Evolutionary conservation across 2,329 filamentous ascomycete genomes (phyloP), one percentile per base, ranked within the genome.

Genomic region (Trichothecium roseum): DNA sequence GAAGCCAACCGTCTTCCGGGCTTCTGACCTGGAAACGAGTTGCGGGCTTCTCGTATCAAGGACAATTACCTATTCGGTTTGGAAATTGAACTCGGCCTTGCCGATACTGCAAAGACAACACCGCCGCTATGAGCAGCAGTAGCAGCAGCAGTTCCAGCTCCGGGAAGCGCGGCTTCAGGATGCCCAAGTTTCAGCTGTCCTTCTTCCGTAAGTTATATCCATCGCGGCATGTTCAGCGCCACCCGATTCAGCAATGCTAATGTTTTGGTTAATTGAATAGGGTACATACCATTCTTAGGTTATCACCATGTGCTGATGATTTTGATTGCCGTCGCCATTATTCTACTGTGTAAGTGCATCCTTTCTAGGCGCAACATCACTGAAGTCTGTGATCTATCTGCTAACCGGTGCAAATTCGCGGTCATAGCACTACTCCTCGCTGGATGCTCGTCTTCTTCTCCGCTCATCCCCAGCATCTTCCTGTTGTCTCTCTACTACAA

Each of bases 401-500:
- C 31, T 30, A 35, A 30, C 31, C 10, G 20, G 6, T 24, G 20
- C 6, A 18, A 35, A 26, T 13, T 36, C 24, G 26, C 37, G 38
- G 28, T 37, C 13, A 40, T 51, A 95, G 88, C 91, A 49, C 75
- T 98, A 44, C 66, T 98, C 51, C 69, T 98, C 47, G 89, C 91
- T 52, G 91, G 91, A 51, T 98, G 91, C 63, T 96, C 91, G 4
- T 96, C 89, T 8, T 94, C 89, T 28, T 95, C 89, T 35, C 91
- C 89, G 3, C 68, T 94, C 37, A 95, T 98, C 49, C 91, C 91
- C 18, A 79, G 81, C 54, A 96, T 98, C 61, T 98, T 95, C 72
- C 78, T 98, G 47, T 84, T 98, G 45, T 94, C 88, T n/a, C 76
- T 98, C 51, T 96, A 94, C 74, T 98, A 95, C 67, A 68, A 94